Evolutionary conservation across 2,329 filamentous ascomycete species (phyloP), one percentile per base, ranked within the genome.

Genomic region (Juglanconis sp.): DNA sequence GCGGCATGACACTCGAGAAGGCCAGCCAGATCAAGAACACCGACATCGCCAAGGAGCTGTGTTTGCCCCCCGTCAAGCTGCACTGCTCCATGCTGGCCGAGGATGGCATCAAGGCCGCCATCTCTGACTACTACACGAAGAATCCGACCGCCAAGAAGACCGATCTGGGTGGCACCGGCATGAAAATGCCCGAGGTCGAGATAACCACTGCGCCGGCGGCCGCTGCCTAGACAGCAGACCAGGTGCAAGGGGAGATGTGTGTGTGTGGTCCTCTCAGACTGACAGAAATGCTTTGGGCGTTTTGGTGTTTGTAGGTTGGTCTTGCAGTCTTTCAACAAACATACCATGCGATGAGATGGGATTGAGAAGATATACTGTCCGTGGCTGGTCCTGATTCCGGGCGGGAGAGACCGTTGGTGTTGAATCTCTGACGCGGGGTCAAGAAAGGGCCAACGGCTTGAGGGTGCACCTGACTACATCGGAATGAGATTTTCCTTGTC

Each of bases 1-100:
- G 92, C 65, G 95, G 95, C 63, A 99, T 98, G 94, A 96, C 89
- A 13, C 78, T 99, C 66, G 95, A 99, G 69, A 92, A 99, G 74
- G 95, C 96, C 38, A 87, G 88, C 57, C 89, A 90, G 78, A 91
- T 99, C 69, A 89, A 92, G 80, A 99, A 99, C 78, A 96, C 94
- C 3, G 93, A 99, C 78, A 99, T 99, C 72, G 95, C 95, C 42
- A 96, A 96, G 81, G 96, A 99, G 79, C 81, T 97, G 60, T 95
- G 91, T 72, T 77, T 95, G 71, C 92, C 91, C 40, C 91, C 92
- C 63, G 91, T 96, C 54, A 96, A 96, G 80, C 89, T 95, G 52
- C 92, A 96, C 76, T 96, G 92, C 82, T 94, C 90, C 54, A 95
- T 96, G 90, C 83, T 96, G 66, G 92, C 92, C 13, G 92, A 96